phyloP scores from a whole-genome alignment of 805 yeast species.

The Wickerhamiella cacticola region DNA sequence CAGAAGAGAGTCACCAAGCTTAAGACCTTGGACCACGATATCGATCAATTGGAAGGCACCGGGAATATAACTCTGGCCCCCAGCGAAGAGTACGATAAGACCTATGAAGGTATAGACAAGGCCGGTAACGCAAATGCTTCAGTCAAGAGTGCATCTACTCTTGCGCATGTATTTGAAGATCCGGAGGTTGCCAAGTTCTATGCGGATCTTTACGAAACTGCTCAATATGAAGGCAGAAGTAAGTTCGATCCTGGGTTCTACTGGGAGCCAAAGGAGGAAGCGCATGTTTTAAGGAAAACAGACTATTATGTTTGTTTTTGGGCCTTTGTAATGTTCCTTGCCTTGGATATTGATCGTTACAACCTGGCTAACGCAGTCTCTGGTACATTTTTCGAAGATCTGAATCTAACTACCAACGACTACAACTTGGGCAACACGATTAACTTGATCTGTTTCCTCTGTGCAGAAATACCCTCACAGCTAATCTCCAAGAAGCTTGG shows the following conservation, averaged over 20 bases:
- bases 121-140: background rate
- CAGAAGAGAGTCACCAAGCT: slow-evolving; percentile 7
- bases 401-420: slow-evolving; percentile 22
- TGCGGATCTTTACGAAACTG: slow-evolving; percentile 19
- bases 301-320: slow-evolving; percentile 43
- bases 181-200: slow-evolving; percentile 39
- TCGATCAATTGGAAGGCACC: slow-evolving; percentile 1
- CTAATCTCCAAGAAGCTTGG: slow-evolving; percentile 50
- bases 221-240: slow-evolving; percentile 39
- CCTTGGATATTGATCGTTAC: slow-evolving; percentile 44
- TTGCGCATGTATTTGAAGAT: slow-evolving; percentile 32
- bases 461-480: slow-evolving; percentile 56
- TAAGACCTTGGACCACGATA: slow-evolving; percentile 7
- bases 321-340: slow-evolving; percentile 45
- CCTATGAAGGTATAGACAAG: slow-evolving; percentile 2
- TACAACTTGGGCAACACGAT: slow-evolving; percentile 44
- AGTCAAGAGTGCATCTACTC: background rate
- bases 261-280: slow-evolving; percentile 22
- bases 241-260: slow-evolving; percentile 28
- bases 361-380: slow-evolving; percentile 39
- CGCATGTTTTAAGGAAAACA: slow-evolving; percentile 36
- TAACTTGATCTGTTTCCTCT: slow-evolving; percentile 39
- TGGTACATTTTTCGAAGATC: slow-evolving; percentile 14
- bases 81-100: slow-evolving; percentile 7
- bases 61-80: slow-evolving; percentile 10